These are phyloP conservation scores for Fusarium guadeloupense DNA, from an alignment of 2,329 filamentous ascomycete species.

Conservation along the genomic window DNA sequence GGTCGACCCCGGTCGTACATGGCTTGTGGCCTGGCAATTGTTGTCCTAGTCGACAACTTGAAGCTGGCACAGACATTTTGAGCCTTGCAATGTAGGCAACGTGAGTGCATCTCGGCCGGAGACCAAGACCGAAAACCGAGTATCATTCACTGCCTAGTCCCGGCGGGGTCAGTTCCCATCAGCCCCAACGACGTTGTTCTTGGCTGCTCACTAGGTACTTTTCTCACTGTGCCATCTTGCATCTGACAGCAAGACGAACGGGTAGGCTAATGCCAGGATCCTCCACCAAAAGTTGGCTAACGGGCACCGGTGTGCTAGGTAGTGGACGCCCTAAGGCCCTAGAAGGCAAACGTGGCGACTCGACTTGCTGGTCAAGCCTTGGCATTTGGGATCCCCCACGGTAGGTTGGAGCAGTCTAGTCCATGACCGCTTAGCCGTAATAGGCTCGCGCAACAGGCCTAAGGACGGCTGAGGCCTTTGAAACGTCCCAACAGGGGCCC, in stretches of 20 bases:
- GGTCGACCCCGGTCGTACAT: constrained; percentile 32
- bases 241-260: constrained; percentile 45
- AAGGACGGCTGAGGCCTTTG: constrained; percentile 41
- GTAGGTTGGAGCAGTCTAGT: constrained; percentile 21
- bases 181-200: constrained; percentile 17
- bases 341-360: constrained; percentile 41
- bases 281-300: constrained; percentile 35
- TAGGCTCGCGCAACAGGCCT: constrained; percentile 28
- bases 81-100: not conserved
- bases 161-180: constrained; percentile 25
- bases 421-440: constrained; percentile 33
- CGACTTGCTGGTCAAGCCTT: constrained; percentile 31
- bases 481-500: constrained; percentile 45
- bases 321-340: constrained; percentile 31
- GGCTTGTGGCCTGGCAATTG: constrained; percentile 15
- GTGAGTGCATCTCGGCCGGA: constrained; percentile 24
- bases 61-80: constrained; percentile 6
- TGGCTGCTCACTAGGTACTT: constrained; percentile 12
- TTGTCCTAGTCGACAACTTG: constrained; percentile 4
- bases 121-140: constrained; percentile 30
- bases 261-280: constrained; percentile 49
- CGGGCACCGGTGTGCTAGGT: constrained; percentile 41
- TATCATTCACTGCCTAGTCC: constrained; percentile 6
- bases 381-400: constrained; percentile 37
- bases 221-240: constrained; percentile 40